Conservation (phyloP, 768 basidiomycete genomes). For the Porpolomopsis calyptriformis region DNA sequence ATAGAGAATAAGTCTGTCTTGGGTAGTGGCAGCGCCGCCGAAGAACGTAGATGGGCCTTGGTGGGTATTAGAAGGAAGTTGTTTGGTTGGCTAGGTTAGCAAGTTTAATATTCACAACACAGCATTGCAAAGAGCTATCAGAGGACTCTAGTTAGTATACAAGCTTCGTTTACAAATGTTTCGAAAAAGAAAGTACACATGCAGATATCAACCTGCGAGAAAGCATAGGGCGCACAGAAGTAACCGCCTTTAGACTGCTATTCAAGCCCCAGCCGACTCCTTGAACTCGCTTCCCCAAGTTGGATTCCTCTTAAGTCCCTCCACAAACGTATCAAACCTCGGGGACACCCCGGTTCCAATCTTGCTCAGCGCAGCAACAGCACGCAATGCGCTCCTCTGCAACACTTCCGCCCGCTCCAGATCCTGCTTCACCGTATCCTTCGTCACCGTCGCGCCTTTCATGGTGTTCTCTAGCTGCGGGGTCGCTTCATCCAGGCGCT, state of each 20-base stretch:
- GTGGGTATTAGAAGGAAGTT: constrained; percentile 41
- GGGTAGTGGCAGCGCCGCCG: constrained; percentile 45
- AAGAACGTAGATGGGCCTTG: constrained; percentile 48
- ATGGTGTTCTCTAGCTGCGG: constrained; percentile 80
- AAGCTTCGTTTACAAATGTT: too few species aligned
- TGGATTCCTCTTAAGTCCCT: constrained; percentile 53
- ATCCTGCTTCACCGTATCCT: constrained; percentile 94
- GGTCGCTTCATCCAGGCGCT: constrained; percentile 75
- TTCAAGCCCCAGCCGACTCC: constrained; percentile 28
- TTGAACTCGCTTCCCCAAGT: constrained; percentile 64
- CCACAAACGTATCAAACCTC: constrained; percentile 73
- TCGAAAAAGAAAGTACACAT: too few species aligned
- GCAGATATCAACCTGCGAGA: too few species aligned
- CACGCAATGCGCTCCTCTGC: constrained; percentile 81
- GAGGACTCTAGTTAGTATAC: too few species aligned
- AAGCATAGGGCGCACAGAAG: neutral
- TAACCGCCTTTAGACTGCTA: neutral
- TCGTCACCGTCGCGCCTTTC: constrained; percentile 79
- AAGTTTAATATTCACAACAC: neutral
- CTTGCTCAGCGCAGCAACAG: constrained; percentile 78
- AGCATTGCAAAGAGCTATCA: too few species aligned
- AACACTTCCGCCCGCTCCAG: constrained; percentile 81
- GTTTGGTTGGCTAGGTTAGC: constrained; percentile 15
- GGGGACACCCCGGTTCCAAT: constrained; percentile 54
- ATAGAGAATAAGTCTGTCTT: constrained; percentile 91